phyloP scores from a whole-genome alignment of 768 basidiomycete genomes.

The Kwoniella europaea region DNA sequence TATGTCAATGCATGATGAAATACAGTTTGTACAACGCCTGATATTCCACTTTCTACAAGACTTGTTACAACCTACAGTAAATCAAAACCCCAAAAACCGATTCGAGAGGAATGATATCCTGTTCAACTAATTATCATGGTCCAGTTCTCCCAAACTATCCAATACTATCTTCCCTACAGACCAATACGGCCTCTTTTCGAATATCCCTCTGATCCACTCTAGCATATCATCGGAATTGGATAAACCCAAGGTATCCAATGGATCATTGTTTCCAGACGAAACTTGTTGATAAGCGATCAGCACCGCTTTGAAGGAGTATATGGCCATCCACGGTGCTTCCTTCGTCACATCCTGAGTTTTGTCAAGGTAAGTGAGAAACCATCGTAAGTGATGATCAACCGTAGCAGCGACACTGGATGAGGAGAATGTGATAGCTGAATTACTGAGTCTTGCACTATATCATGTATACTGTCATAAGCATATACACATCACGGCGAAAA shows the following conservation, averaged over 20 bases:
- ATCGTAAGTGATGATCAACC: slow-evolving; percentile 34
- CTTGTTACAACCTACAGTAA: too few relatives aligned
- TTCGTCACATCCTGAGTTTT: background rate
- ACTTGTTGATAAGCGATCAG: slow-evolving; percentile 41
- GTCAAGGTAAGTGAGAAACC: slow-evolving; percentile 42
- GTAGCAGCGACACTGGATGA: slow-evolving; percentile 15
- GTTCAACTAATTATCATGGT: background rate
- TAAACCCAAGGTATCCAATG: background rate
- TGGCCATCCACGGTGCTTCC: slow-evolving; percentile 42
- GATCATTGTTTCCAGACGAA: background rate
- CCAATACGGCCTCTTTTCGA: slow-evolving; percentile 24
- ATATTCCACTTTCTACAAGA: too few relatives aligned
- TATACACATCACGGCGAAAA: too few relatives aligned
- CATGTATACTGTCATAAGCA: too few relatives aligned
- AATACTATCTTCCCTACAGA: slow-evolving; percentile 28
- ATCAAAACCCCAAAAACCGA: too few relatives aligned
- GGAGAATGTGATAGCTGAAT: slow-evolving; percentile 19
- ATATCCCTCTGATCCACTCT: slow-evolving; percentile 30
- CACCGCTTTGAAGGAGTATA: slow-evolving; percentile 41
- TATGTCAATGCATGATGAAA: too few relatives aligned
- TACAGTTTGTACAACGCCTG: too few relatives aligned
- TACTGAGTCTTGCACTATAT: slow-evolving; percentile 10
- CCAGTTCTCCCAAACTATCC: slow-evolving; percentile 29
- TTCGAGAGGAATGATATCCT: too few relatives aligned
- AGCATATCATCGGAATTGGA: slow-evolving; percentile 13